Evolutionary conservation across 1,284 basidiomycete genomes (phyloP).

Genomic region (Cryptococcus sp.): DNA sequence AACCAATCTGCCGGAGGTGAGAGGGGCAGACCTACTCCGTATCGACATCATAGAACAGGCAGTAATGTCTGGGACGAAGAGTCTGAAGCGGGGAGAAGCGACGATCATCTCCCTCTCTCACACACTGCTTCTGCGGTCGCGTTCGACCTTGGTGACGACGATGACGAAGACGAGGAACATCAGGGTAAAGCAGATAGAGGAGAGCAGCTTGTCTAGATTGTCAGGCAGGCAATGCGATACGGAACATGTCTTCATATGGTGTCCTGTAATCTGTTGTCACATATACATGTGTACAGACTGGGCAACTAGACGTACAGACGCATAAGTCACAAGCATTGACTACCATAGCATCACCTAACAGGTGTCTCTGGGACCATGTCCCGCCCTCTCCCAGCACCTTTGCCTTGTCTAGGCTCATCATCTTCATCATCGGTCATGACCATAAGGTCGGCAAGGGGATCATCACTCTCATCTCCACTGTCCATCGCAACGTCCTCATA

Average conservation of each 20-base stretch:
- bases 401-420: slow-evolving; percentile 15
- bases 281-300: no score
- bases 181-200: slow-evolving; percentile 6
- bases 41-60: slow-evolving; percentile 6
- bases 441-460: slow-evolving; percentile 41
- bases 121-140: slow-evolving; percentile 10
- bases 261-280: no score
- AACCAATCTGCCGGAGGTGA: neutral
- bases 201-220: neutral
- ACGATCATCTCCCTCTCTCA: neutral
- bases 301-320: no score
- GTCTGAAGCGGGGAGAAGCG: slow-evolving; percentile 20
- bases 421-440: slow-evolving; percentile 50
- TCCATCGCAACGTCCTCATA: slow-evolving; percentile 11
- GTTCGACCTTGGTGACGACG: slow-evolving; percentile 33
- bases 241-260: no score
- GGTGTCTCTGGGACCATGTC: slow-evolving; percentile 34
- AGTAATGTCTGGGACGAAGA: slow-evolving; percentile 45
- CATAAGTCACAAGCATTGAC: no score
- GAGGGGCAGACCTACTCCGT: slow-evolving; percentile 5
- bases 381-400: neutral
- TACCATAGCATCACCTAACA: slow-evolving; percentile 11
- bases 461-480: slow-evolving; percentile 31
- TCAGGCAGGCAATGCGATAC: neutral
- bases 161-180: slow-evolving; percentile 12